Conservation (phyloP, 805 yeast genomes). For the Candida orba region DNA sequence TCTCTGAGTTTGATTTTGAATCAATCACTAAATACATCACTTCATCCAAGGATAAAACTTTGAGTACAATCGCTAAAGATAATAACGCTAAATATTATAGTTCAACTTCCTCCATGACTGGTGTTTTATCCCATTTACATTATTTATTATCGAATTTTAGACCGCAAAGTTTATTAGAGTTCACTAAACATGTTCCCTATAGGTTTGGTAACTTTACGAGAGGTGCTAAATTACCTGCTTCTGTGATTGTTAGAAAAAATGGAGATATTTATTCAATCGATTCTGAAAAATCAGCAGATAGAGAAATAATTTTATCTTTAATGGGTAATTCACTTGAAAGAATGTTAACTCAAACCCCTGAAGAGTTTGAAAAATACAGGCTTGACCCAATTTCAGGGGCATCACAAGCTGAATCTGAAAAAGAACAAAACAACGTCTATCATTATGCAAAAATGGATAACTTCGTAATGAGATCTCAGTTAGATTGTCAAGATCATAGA, state of each 20-base stretch:
- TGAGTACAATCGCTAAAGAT: slow-evolving; percentile 40
- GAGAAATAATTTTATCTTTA: slow-evolving; percentile 59
- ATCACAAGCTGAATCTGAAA: slow-evolving; percentile 3
- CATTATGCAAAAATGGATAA: slow-evolving; percentile 66
- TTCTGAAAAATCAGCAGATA: slow-evolving; percentile 58
- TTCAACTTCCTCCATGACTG: slow-evolving; percentile 87
- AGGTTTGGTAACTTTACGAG: slow-evolving; percentile 30
- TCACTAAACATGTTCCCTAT: slow-evolving; percentile 39
- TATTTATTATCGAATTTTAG: slow-evolving; percentile 55
- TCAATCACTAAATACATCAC: slow-evolving; percentile 51
- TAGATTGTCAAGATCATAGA: slow-evolving; percentile 71
- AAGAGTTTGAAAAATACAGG: slow-evolving; percentile 37
- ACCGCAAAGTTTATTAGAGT: slow-evolving; percentile 39
- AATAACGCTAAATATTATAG: slow-evolving; percentile 43
- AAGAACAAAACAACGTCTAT: slow-evolving; percentile 35
- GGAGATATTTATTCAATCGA: slow-evolving; percentile 54
- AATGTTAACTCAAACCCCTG: slow-evolving; percentile 54
- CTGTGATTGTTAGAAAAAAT: slow-evolving; percentile 47
- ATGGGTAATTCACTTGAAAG: slow-evolving; percentile 79
- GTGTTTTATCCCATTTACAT: slow-evolving; percentile 68
- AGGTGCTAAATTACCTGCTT: slow-evolving; percentile 45
- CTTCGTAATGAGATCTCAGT: slow-evolving; percentile 81
- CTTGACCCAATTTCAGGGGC: neutral
- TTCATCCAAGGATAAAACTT: slow-evolving; percentile 54
- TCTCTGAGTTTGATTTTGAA: slow-evolving; percentile 60